Evolutionary conservation across 1,284 basidiomycete genomes (phyloP).

Genomic region (Melampsora occidentalis): DNA sequence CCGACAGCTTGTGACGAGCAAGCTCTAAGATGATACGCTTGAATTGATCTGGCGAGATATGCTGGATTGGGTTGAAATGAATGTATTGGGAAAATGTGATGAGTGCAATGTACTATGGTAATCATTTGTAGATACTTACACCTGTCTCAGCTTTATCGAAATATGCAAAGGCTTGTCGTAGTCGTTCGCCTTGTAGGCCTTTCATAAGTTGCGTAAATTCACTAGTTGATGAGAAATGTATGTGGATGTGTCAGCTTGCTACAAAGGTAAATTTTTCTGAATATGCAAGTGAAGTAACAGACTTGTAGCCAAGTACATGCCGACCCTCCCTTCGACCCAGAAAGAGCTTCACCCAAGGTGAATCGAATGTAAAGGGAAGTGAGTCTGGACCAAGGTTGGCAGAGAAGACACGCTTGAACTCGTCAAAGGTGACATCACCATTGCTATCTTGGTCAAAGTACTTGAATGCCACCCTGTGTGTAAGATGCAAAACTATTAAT

Average conservation of each 20-base stretch:
- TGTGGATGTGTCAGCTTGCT: slow-evolving; percentile 55
- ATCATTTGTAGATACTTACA: slow-evolving; percentile 4
- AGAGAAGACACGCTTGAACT: slow-evolving; percentile 85
- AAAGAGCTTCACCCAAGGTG: slow-evolving; percentile 91
- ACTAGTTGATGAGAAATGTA: slow-evolving; percentile 58
- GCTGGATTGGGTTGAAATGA: slow-evolving; percentile 62
- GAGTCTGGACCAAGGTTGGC: slow-evolving; percentile 73
- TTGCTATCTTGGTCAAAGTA: slow-evolving; percentile 89
- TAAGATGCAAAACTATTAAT: background rate
- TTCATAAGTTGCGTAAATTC: slow-evolving; percentile 97
- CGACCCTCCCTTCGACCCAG: slow-evolving; percentile 77
- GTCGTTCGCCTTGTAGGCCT: slow-evolving; percentile 87
- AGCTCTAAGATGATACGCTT: slow-evolving; percentile 92
- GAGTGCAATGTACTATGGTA: background rate
- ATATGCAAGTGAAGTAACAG: background rate
- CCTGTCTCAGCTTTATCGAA: slow-evolving; percentile 62
- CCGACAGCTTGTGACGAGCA: slow-evolving; percentile 89
- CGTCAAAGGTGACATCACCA: slow-evolving; percentile 82
- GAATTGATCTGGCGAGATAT: slow-evolving; percentile 86
- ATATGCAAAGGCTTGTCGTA: slow-evolving; percentile 87
- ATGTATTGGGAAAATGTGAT: background rate
- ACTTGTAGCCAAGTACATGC: slow-evolving; percentile 85
- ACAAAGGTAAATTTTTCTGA: slow-evolving; percentile 27
- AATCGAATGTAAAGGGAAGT: slow-evolving; percentile 92
- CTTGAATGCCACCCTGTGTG: slow-evolving; percentile 75